Evolutionary conservation across 2,329 filamentous ascomycete species (phyloP).

Genomic region (Spiromastix sp.): DNA sequence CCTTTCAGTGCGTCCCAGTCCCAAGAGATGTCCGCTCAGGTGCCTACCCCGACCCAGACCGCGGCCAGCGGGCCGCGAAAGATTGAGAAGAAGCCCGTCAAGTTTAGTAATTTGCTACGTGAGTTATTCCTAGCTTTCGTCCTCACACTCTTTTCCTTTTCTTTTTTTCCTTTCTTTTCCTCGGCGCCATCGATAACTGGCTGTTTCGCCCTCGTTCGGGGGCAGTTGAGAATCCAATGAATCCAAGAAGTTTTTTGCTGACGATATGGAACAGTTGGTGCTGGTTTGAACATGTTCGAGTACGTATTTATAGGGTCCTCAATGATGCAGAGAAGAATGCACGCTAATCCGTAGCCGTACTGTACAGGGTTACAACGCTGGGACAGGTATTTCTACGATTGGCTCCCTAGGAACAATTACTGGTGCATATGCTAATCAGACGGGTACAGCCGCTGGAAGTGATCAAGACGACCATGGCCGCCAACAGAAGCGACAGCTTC

Average conservation of each 20-base stretch:
- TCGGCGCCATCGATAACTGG: not conserved
- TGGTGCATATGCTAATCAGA: not conserved
- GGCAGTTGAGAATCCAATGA: no score
- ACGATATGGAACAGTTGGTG: slow-evolving; percentile 65
- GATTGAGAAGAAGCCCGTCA: slow-evolving; percentile 98
- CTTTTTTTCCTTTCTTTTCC: not conserved
- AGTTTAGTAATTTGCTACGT: slow-evolving; percentile 96
- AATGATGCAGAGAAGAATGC: slow-evolving; percentile 1
- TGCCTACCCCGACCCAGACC: slow-evolving; percentile 12
- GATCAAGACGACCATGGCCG: slow-evolving; percentile 99
- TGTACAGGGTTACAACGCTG: slow-evolving; percentile 51
- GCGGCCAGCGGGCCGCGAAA: slow-evolving; percentile 32
- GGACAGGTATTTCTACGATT: slow-evolving; percentile 43
- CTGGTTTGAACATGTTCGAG: slow-evolving; percentile 94
- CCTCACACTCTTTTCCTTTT: slow-evolving; percentile 1
- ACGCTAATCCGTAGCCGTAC: not conserved
- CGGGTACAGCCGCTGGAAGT: slow-evolving; percentile 74
- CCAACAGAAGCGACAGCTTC: slow-evolving; percentile 86
- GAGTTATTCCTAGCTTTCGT: slow-evolving; percentile 18
- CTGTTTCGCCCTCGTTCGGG: no score
- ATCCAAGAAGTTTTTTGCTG: no score
- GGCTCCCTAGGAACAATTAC: not conserved
- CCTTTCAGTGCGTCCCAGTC: slow-evolving; percentile 54
- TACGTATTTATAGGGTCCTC: slow-evolving; percentile 28
- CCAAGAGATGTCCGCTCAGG: slow-evolving; percentile 34